phyloP scores from a whole-genome alignment of 306 rosid species.

The Trifolium repens region DNA sequence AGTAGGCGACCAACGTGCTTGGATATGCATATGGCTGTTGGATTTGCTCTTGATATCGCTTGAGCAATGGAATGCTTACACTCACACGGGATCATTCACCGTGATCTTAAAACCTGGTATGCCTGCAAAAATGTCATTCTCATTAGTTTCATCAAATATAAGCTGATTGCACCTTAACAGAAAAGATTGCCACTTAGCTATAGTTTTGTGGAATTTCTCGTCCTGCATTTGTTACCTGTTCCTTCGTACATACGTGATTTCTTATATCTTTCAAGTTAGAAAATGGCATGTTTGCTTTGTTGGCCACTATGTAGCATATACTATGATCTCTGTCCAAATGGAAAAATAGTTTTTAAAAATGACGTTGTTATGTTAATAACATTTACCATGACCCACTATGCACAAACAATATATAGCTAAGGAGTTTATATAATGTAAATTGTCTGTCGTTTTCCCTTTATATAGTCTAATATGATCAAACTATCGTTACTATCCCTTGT shows the following conservation, averaged over 20 bases:
- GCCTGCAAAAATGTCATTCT: conserved; percentile 11
- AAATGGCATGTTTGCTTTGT: not conserved
- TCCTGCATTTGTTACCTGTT: not conserved
- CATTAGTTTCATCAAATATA: conserved; percentile 14
- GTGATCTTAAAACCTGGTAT: conserved; percentile 96
- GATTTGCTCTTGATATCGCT: conserved; percentile 86
- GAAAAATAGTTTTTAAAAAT: no score
- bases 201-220: conserved; percentile 13
- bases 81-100: conserved; percentile 93
- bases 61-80: conserved; percentile 91
- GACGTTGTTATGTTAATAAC: no score
- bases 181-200: not conserved
- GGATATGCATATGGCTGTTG: conserved; percentile 69
- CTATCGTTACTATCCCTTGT: not conserved
- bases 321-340: no score
- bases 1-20: conserved; percentile 74
- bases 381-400: not conserved
- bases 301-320: not conserved
- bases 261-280: conserved; percentile 1
- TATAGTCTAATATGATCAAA: not conserved
- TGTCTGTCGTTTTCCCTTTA: not conserved
- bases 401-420: not conserved
- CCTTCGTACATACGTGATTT: conserved; percentile 16
- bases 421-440: conserved; percentile 6
- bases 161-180: not conserved